Percentiles rank a stretch among this genome's conserved stretches.
Evolutionary conservation across 305 asterid species (phyloP).

Genomic region (Petunia hybrid): DNA sequence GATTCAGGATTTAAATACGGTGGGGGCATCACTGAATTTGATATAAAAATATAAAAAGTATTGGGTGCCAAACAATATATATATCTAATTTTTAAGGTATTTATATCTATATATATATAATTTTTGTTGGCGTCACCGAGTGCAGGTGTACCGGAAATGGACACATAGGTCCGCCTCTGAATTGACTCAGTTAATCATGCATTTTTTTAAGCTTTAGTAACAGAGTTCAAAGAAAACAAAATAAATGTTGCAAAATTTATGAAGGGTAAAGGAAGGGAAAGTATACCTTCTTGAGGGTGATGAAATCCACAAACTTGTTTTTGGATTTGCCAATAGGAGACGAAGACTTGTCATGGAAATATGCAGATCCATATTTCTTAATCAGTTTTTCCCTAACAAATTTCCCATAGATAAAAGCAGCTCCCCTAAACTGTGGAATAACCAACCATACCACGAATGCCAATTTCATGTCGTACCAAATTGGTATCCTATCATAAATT

Average conservation of each 20-base stretch:
- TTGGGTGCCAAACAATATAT: too few species aligned
- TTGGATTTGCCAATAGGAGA: constrained; percentile 16
- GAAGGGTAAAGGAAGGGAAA: background rate
- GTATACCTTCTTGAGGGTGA: constrained; percentile 24
- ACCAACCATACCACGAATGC: constrained; percentile 72
- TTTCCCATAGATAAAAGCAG: constrained; percentile 69
- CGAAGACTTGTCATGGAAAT: background rate
- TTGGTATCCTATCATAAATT: constrained; percentile 58
- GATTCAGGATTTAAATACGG: background rate
- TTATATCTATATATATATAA: too few species aligned
- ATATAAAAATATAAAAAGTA: too few species aligned
- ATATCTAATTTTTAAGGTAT: too few species aligned
- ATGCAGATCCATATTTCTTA: constrained; percentile 52
- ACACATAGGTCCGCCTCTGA: too few species aligned
- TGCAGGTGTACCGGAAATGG: too few species aligned
- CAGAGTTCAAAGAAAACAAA: too few species aligned
- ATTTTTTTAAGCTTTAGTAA: too few species aligned
- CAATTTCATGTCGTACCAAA: constrained; percentile 87
- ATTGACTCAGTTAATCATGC: too few species aligned
- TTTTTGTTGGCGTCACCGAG: too few species aligned
- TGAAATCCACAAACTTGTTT: constrained; percentile 21
- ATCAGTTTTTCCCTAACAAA: constrained; percentile 67
- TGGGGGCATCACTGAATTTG: too few species aligned
- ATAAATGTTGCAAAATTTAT: too few species aligned
- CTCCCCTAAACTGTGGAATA: constrained; percentile 76